These are phyloP conservation scores for Poteriospumella lacustris DNA, from an alignment of 108 stramenopile genomes.

Conservation along the genomic window DNA sequence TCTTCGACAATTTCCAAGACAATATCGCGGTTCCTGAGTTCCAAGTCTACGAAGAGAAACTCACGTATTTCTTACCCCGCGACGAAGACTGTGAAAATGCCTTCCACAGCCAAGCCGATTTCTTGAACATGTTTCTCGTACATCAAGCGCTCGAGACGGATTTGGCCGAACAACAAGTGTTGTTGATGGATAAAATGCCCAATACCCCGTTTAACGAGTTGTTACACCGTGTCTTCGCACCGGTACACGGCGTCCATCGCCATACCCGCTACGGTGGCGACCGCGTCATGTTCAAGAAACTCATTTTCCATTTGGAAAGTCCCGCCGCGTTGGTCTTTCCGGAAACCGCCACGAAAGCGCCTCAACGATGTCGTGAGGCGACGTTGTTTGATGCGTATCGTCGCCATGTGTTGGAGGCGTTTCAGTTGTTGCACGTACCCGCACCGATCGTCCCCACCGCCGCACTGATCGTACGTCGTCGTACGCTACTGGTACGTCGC, in stretches of 20 bases:
- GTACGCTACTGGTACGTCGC: not conserved
- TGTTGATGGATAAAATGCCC: conserved; percentile 28
- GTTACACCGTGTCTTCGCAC: conserved; percentile 21
- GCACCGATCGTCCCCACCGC: conserved; percentile 27
- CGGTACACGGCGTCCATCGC: not conserved
- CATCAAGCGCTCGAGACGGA: not conserved
- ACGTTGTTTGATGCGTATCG: conserved; percentile 18
- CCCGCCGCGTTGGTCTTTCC: conserved; percentile 38
- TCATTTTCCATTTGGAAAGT: conserved; percentile 35
- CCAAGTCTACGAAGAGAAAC: no score
- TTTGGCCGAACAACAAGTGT: not conserved
- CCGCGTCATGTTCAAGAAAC: conserved; percentile 21
- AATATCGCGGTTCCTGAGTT: no score
- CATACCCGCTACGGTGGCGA: not conserved
- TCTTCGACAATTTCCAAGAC: no score
- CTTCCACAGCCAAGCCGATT: conserved; percentile 36
- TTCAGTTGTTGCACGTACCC: conserved; percentile 24
- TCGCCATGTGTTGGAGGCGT: conserved; percentile 22
- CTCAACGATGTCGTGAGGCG: not conserved
- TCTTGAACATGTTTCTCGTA: conserved; percentile 33
- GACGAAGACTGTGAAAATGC: conserved; percentile 43
- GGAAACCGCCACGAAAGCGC: conserved; percentile 2
- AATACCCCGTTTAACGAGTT: conserved; percentile 22
- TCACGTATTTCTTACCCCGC: conserved; percentile 24
- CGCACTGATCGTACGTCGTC: not conserved